Evolutionary conservation across 2,329 filamentous ascomycete genomes (phyloP).

Genomic region (Sphaerostilbella broomeana): DNA sequence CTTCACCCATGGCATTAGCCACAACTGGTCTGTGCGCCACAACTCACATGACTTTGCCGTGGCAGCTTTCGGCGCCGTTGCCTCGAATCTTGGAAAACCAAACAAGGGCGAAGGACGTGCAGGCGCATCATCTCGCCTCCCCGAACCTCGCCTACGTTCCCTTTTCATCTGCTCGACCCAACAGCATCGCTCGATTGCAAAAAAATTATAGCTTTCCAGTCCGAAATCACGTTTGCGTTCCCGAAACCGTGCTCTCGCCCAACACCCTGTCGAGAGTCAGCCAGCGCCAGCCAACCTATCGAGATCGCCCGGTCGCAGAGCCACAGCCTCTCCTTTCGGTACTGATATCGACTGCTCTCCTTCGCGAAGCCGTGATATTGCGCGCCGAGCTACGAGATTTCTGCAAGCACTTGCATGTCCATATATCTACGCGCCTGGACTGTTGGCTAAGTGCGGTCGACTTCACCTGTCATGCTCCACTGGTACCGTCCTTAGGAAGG

Average conservation of each 20-base stretch:
- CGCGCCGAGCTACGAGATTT: no score
- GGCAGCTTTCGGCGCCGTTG: constrained; percentile 6
- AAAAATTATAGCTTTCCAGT: background rate
- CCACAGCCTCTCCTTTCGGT: background rate
- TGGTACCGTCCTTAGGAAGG: constrained; percentile 14
- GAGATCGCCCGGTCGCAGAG: background rate
- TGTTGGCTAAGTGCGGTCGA: constrained; percentile 19
- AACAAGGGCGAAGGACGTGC: constrained; percentile 13
- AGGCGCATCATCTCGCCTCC: constrained; percentile 11
- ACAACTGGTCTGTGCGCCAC: constrained; percentile 20
- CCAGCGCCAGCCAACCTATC: constrained; percentile 3
- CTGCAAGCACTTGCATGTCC: no score
- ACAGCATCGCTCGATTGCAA: background rate
- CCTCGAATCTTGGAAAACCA: constrained; percentile 11
- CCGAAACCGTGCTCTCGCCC: background rate
- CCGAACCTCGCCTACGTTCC: constrained; percentile 1
- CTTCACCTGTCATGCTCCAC: constrained; percentile 18
- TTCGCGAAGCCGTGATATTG: background rate
- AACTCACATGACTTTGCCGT: constrained; percentile 28
- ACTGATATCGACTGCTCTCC: background rate
- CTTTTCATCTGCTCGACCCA: background rate
- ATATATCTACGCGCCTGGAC: constrained; percentile 14
- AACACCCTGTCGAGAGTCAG: constrained; percentile 7
- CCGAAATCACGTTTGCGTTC: background rate
- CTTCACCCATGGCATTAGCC: no score